Conservation (phyloP, 768 basidiomycete species). For the Tricholoma terreum region DNA sequence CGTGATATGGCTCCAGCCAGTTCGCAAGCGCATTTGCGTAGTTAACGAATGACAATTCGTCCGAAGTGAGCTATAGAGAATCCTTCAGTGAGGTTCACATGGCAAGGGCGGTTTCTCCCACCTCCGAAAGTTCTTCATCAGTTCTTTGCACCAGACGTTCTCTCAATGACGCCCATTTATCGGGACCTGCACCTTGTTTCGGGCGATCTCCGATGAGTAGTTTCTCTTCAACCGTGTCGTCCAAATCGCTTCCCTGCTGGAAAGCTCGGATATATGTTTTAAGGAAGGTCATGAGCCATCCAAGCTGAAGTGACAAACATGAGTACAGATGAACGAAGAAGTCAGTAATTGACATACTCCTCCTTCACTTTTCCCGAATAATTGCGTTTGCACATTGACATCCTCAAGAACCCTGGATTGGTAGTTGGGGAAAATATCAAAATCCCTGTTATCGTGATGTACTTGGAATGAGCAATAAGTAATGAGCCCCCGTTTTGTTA, state of each 20-base stretch:
- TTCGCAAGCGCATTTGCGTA: slow-evolving; percentile 61
- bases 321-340: neutral
- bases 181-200: slow-evolving; percentile 53
- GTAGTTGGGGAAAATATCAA: slow-evolving; percentile 72
- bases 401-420: slow-evolving; percentile 55
- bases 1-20: slow-evolving; percentile 78
- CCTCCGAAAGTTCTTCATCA: slow-evolving; percentile 55
- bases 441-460: slow-evolving; percentile 87
- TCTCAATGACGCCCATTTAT: slow-evolving; percentile 47
- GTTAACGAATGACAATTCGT: slow-evolving; percentile 56
- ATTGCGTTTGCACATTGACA: slow-evolving; percentile 64
- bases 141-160: slow-evolving; percentile 54
- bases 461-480: slow-evolving; percentile 31
- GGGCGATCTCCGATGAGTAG: slow-evolving; percentile 78
- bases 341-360: slow-evolving; percentile 45
- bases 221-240: slow-evolving; percentile 79
- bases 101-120: slow-evolving; percentile 19
- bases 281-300: slow-evolving; percentile 71
- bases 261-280: slow-evolving; percentile 76
- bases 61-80: slow-evolving; percentile 53
- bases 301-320: slow-evolving; percentile 39
- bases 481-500: neutral
- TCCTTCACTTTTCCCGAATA: slow-evolving; percentile 62
- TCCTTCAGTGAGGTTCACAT: slow-evolving; percentile 9
- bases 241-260: slow-evolving; percentile 76